A percentile compares a stretch with the other conserved stretches of the same genome.
phyloP scores from a whole-genome alignment of 2,329 filamentous ascomycete genomes.

The Alternaria sp. region DNA sequence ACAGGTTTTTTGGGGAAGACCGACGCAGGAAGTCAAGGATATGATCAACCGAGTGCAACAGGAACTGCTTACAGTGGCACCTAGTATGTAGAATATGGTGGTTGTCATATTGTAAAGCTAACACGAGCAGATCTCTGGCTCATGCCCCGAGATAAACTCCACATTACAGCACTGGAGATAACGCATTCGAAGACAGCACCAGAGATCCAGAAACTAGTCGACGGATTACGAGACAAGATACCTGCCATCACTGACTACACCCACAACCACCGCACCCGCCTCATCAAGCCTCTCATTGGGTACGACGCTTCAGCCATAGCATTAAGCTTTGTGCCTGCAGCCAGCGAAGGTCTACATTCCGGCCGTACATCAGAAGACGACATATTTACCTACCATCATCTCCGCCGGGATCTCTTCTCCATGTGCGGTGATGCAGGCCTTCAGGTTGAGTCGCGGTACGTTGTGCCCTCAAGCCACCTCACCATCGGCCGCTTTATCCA shows the following conservation, averaged over 20 bases:
- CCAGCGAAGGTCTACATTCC: slow-evolving; percentile 61
- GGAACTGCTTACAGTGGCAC: slow-evolving; percentile 69
- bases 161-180: slow-evolving; percentile 86
- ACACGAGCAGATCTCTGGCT: slow-evolving; percentile 75
- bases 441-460: slow-evolving; percentile 79
- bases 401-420: slow-evolving; percentile 79
- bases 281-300: slow-evolving; percentile 83
- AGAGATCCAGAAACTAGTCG: slow-evolving; percentile 72
- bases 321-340: slow-evolving; percentile 83
- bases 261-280: slow-evolving; percentile 71
- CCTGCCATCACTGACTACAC: slow-evolving; percentile 71
- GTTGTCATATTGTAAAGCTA: slow-evolving; percentile 8
- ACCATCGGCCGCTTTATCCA: slow-evolving; percentile 84
- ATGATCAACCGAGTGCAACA: slow-evolving; percentile 75
- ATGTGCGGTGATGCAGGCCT: slow-evolving; percentile 69
- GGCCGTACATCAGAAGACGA: slow-evolving; percentile 62
- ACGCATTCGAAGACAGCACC: slow-evolving; percentile 77
- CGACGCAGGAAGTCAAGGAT: slow-evolving; percentile 73
- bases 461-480: slow-evolving; percentile 88
- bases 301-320: slow-evolving; percentile 88
- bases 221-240: slow-evolving; percentile 64
- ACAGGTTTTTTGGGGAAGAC: slow-evolving; percentile 79
- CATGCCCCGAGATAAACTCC: slow-evolving; percentile 79
- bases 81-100: slow-evolving; percentile 64
- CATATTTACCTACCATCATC: slow-evolving; percentile 86